Percentiles rank a stretch among this genome's conserved stretches.
Conservation (phyloP, 139 green algal species). For the Chlorella sp. region DNA sequence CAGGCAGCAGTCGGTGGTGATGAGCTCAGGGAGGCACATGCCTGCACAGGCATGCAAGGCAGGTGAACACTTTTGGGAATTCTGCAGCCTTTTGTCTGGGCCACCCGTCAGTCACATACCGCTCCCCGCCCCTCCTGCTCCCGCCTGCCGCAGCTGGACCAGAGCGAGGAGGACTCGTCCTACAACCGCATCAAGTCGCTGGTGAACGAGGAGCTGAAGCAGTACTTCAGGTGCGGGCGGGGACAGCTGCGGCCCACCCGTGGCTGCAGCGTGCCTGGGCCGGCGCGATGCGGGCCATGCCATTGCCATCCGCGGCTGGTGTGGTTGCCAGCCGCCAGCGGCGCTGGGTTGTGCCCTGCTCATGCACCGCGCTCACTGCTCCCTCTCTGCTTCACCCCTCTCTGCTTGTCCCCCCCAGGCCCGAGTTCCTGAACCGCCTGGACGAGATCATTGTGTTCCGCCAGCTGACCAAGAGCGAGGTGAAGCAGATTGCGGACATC, state of each 20-base stretch:
- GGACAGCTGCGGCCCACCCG: not conserved
- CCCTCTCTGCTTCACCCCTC: not conserved
- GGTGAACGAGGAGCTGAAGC: slow-evolving; percentile 99
- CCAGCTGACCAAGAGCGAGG: slow-evolving; percentile 98
- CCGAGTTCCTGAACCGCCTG: slow-evolving; percentile 98
- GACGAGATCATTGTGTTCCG: slow-evolving; percentile 99
- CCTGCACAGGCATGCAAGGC: too few relatives aligned
- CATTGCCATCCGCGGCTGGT: too few relatives aligned
- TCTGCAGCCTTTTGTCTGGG: not conserved
- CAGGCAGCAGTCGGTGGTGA: too few relatives aligned
- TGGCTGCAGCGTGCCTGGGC: too few relatives aligned
- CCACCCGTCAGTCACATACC: too few relatives aligned
- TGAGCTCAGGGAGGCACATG: too few relatives aligned
- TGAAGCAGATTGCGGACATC: slow-evolving; percentile 98
- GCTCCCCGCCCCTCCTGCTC: not conserved
- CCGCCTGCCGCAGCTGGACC: slow-evolving; percentile 41
- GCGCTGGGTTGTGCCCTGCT: not conserved
- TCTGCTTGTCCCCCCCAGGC: slow-evolving; percentile 46
- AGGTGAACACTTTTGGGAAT: too few relatives aligned
- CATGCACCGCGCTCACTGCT: not conserved
- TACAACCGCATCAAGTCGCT: slow-evolving; percentile 96
- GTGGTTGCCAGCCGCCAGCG: too few relatives aligned
- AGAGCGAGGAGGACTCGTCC: slow-evolving; percentile 50
- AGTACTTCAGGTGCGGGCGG: slow-evolving; percentile 88
- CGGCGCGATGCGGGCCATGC: too few relatives aligned